Evolutionary conservation across 164 flowering plant genomes (phyloP), one percentile per base, ranked within the genome.

Genomic region (Brasenia schreberi): DNA sequence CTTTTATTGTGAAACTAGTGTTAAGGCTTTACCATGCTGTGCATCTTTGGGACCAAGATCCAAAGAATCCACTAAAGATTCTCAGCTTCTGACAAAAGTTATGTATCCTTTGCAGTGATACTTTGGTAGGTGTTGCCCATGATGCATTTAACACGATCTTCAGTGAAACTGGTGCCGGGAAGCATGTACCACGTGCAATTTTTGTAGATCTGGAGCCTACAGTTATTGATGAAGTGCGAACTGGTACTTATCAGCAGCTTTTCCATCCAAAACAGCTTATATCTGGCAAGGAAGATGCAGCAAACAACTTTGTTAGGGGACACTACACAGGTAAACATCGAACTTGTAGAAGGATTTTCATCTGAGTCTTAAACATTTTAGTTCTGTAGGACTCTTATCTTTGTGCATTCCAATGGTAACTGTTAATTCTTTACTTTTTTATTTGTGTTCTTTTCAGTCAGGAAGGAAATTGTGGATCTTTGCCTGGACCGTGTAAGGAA

Each of bases 111-210:
- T 33, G 39, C 39, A 73, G 87, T 79, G 89, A 83, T 77, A 83
- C 77, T 73, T 81, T 87, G 4, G 74, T 79, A 44, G 89, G 89
- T 5, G 87, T 84, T 64, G 85, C 85, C 6, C 39, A 64, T 16
- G 81, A 79, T 69, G 81, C 81, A 9, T 79, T 79, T 67, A 79
- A 79, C 68, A 78, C 81, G 1, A 76, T 78, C 63, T 78, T 78
- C 71, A 78, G 79, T 58, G 81, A 78, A 56, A 78, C 81, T 23
- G 81, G 81, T 6, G 61, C 79, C 65, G 81, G 39, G 39, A 33
- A 33, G 39, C 4, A 33, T 33, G 39, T 33, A 33, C 39, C 39
- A 33, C 39, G 4, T 39, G 81, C 81, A 7, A 70, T 79, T 12
- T 79, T 79, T 62, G 64, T 77, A 1, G 82, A 79, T 73, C 77